Evolutionary conservation across 306 rosid species (phyloP).

Genomic region (Quercus aquifolioides): DNA sequence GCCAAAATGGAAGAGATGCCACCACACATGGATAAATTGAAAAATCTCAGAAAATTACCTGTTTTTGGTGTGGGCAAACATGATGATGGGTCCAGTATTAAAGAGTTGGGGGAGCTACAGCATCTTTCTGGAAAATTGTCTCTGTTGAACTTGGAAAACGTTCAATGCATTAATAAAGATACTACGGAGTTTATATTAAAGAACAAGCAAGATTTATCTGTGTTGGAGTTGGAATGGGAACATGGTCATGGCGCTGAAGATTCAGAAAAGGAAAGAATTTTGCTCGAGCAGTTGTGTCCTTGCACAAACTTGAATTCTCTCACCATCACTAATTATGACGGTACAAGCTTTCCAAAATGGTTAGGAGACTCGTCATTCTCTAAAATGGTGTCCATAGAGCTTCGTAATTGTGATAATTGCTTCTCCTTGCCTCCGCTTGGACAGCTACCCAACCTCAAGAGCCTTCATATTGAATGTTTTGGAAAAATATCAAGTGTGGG

Average conservation of each 20-base stretch:
- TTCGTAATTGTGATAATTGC: constrained; percentile 30
- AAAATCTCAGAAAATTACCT: constrained; percentile 24
- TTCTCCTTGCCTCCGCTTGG: constrained; percentile 38
- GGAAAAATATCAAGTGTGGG: constrained; percentile 15
- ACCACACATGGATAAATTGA: constrained; percentile 12
- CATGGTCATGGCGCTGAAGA: constrained; percentile 16
- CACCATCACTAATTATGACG: constrained; percentile 20
- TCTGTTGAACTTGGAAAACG: constrained; percentile 15
- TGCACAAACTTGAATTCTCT: constrained; percentile 32
- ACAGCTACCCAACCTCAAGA: constrained; percentile 31
- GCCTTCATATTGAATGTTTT: constrained; percentile 19
- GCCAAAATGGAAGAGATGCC: constrained; percentile 33
- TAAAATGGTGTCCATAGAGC: constrained; percentile 20
- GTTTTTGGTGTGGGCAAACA: constrained; percentile 23
- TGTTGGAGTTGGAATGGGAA: constrained; percentile 29
- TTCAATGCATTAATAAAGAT: constrained; percentile 4
- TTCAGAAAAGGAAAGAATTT: constrained; percentile 10
- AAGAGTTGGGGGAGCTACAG: constrained; percentile 23
- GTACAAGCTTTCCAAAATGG: constrained; percentile 40
- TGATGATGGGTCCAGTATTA: constrained; percentile 17
- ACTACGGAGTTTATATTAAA: constrained; percentile 23
- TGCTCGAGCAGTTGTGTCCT: constrained; percentile 22
- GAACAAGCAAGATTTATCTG: constrained; percentile 30
- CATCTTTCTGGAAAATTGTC: constrained; percentile 26
- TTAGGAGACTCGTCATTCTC: constrained; percentile 28